These are phyloP conservation scores for Rhizopogon parksii DNA, from an alignment of 1,284 basidiomycete genomes.

Conservation along the genomic window DNA sequence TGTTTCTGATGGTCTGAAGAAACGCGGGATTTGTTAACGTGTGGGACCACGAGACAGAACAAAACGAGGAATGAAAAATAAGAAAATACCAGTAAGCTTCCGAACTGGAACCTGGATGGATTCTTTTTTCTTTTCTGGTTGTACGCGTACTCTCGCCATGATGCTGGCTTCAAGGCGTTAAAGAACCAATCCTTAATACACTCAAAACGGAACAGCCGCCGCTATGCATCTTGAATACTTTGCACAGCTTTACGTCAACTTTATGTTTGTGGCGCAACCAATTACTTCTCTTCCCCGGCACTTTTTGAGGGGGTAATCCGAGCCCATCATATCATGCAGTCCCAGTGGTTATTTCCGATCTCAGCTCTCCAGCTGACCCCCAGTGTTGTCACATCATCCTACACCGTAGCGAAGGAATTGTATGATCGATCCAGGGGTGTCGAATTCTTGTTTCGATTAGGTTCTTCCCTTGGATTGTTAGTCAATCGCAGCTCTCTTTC, in stretches of 20 bases:
- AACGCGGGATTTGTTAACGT: constrained; percentile 8
- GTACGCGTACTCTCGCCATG: too few relatives aligned
- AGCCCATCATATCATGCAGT: constrained; percentile 16
- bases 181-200: too few relatives aligned
- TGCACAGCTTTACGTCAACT: constrained; percentile 26
- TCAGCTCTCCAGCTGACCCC: constrained; percentile 54
- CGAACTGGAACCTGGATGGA: not conserved
- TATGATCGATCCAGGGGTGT: constrained; percentile 72
- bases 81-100: not conserved
- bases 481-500: constrained; percentile 22
- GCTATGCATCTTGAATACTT: not conserved
- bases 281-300: not conserved
- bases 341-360: constrained; percentile 68
- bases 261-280: constrained; percentile 15
- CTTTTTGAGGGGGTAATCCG: constrained; percentile 15
- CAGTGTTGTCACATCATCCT: constrained; percentile 39
- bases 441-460: constrained; percentile 75
- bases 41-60: not conserved
- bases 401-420: constrained; percentile 56
- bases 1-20: constrained; percentile 14
- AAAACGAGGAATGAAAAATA: not conserved
- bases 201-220: too few relatives aligned
- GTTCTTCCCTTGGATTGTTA: constrained; percentile 65
- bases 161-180: too few relatives aligned
- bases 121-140: not conserved